A percentile compares a stretch with the other conserved stretches of the same genome.
These are phyloP conservation scores for Suillus alpinus DNA, from an alignment of 768 basidiomycete genomes.

Conservation along the genomic window DNA sequence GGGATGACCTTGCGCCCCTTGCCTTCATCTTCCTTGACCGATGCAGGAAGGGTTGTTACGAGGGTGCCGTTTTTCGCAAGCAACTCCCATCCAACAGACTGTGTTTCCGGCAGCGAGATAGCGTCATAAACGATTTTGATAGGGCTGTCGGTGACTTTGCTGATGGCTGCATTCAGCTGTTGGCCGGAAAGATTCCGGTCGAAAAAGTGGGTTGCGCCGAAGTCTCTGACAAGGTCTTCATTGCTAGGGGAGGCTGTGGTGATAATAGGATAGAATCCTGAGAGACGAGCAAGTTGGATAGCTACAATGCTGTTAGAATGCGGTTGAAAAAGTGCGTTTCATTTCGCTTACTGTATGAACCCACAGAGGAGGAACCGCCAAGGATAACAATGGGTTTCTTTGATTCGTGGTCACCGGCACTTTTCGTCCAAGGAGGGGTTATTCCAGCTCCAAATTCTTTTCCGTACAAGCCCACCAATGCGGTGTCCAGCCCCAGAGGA, in stretches of 20 bases:
- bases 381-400: slow-evolving; percentile 44
- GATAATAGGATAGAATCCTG: slow-evolving; percentile 42
- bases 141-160: slow-evolving; percentile 26
- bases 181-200: slow-evolving; percentile 25
- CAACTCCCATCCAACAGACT: slow-evolving; percentile 28
- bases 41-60: slow-evolving; percentile 21
- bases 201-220: slow-evolving; percentile 42
- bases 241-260: slow-evolving; percentile 36
- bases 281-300: slow-evolving; percentile 38
- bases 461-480: slow-evolving; percentile 45
- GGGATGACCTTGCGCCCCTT: slow-evolving; percentile 17
- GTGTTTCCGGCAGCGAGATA: slow-evolving; percentile 33
- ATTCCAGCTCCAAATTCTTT: slow-evolving; percentile 37
- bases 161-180: slow-evolving; percentile 17
- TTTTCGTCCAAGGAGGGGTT: slow-evolving; percentile 33
- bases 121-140: slow-evolving; percentile 29
- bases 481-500: slow-evolving; percentile 45
- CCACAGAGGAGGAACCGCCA: slow-evolving; percentile 48
- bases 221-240: slow-evolving; percentile 26
- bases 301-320: slow-evolving; percentile 16
- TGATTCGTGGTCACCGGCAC: slow-evolving; percentile 35
- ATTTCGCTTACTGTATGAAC: slow-evolving; percentile 39
- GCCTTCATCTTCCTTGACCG: slow-evolving; percentile 22
- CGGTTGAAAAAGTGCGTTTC: slow-evolving; percentile 3
- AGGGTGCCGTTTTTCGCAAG: slow-evolving; percentile 35